Evolutionary conservation across 2,329 filamentous ascomycete genomes (phyloP), one percentile per base, ranked within the genome.

Genomic region (Rhynchosporium graminicola): DNA sequence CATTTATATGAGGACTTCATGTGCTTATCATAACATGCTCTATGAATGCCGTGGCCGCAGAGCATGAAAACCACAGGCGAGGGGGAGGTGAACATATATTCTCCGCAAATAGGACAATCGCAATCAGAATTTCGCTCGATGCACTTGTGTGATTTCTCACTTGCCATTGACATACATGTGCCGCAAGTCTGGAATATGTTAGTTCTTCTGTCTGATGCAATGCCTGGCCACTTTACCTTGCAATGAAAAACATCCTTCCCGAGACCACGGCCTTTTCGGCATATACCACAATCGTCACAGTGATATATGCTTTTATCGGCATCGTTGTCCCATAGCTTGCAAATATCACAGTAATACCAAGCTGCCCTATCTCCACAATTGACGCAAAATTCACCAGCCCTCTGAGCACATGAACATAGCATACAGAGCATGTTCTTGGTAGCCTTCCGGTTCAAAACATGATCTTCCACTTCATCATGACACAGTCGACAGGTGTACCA

Each of bases 201-300:
- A 54, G 47, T 55, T 36, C 36, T 20, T 40, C 38, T 26, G 3
- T 46, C 40, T 12, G 13, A 46, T n/a, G 50, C 4, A n/a, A 28
- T 4, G 28, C 45, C n/a, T 12, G 6, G 50, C 20, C 28, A 40
- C 70, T 77, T 75, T 79, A 94, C 92, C 85, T 97, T 96, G 89
- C 95, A 99, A 76, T 99, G 95, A 72, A 96, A 93, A 74, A 96
- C 99, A 74, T 99, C 95, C 74, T 97, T 98, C 3, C 95, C 94
- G 36, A 99, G 80, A 1, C 95, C 95, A 74, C 92, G 86, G 1
- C 95, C 95, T 62, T 93, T 88, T 63, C 95, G 85, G 74, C 95
- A 99, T 65, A 99, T 97, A 4, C 95, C 95, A 76, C 95, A 99
- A 72, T 98, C 95, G 72, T 87, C 85, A 76, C 95, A 99, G 74